Conservation (phyloP, 2,329 filamentous ascomycete species). For the Davidsoniella eucalypti region DNA sequence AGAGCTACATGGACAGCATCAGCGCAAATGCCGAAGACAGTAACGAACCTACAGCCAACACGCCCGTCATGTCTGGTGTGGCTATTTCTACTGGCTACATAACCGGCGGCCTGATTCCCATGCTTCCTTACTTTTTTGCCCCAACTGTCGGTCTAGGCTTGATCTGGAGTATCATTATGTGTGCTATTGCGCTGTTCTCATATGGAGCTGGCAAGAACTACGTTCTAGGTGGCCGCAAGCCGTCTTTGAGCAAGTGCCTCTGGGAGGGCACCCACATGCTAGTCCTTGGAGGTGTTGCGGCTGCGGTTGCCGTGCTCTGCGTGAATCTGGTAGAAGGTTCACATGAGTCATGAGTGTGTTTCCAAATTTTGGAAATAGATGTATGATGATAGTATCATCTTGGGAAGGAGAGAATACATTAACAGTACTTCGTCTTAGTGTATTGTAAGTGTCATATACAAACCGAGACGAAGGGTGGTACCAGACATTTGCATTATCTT, state of each 20-base stretch:
- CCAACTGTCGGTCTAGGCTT: slow-evolving; percentile 25
- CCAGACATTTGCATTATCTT: too few relatives aligned
- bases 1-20: slow-evolving; percentile 10
- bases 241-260: slow-evolving; percentile 13
- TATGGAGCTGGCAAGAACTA: slow-evolving; percentile 42
- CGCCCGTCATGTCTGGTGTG: slow-evolving; percentile 33
- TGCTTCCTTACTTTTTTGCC: slow-evolving; percentile 45
- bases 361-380: background rate
- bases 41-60: slow-evolving; percentile 15
- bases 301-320: slow-evolving; percentile 19
- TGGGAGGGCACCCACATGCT: slow-evolving; percentile 22
- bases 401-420: too few relatives aligned
- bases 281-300: slow-evolving; percentile 20
- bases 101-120: slow-evolving; percentile 43
- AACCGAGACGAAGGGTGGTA: too few relatives aligned
- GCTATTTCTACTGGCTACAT: slow-evolving; percentile 47
- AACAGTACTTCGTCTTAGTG: too few relatives aligned
- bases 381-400: background rate
- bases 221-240: slow-evolving; percentile 15
- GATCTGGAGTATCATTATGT: slow-evolving; percentile 36
- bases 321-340: slow-evolving; percentile 14
- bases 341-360: background rate
- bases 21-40: slow-evolving; percentile 9
- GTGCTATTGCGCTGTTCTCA: slow-evolving; percentile 34
- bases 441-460: too few relatives aligned